phyloP scores from a whole-genome alignment of 257 asterid species.

The Lithospermum erythrorhizon region DNA sequence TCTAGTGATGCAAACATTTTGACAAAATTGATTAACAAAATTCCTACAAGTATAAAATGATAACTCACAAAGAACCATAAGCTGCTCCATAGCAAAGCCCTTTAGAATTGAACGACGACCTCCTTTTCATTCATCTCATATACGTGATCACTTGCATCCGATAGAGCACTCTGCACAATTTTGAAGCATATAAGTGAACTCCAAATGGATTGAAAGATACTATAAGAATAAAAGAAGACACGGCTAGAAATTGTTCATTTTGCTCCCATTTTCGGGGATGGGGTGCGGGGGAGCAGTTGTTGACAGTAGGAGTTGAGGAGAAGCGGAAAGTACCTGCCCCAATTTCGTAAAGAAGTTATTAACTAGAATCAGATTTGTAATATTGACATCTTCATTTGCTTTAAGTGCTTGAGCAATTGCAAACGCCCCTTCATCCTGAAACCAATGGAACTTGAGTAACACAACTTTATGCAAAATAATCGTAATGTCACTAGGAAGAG shows the following conservation, averaged over 20 bases:
- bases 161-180: constrained; percentile 72
- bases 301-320: background rate
- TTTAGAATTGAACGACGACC: constrained; percentile 61
- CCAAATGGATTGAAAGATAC: too few species aligned
- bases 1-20: too few species aligned
- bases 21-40: background rate
- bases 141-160: constrained; percentile 91
- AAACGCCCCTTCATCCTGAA: constrained; percentile 88
- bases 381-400: constrained; percentile 82
- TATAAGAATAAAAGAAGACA: background rate
- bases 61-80: background rate
- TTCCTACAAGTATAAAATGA: background rate
- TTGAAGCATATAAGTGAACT: constrained; percentile 5
- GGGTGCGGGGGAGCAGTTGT: background rate
- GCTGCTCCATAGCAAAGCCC: background rate
- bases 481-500: background rate
- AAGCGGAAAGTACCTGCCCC: constrained; percentile 54
- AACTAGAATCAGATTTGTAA: constrained; percentile 62
- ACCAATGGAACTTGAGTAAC: constrained; percentile 4
- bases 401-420: constrained; percentile 92
- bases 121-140: constrained; percentile 89
- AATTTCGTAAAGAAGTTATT: constrained; percentile 85
- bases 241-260: background rate
- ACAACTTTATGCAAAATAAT: constrained; percentile 4
- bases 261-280: background rate